Evolutionary conservation across 2,329 filamentous ascomycete genomes (phyloP).

Genomic region (Trichoderma sp.): DNA sequence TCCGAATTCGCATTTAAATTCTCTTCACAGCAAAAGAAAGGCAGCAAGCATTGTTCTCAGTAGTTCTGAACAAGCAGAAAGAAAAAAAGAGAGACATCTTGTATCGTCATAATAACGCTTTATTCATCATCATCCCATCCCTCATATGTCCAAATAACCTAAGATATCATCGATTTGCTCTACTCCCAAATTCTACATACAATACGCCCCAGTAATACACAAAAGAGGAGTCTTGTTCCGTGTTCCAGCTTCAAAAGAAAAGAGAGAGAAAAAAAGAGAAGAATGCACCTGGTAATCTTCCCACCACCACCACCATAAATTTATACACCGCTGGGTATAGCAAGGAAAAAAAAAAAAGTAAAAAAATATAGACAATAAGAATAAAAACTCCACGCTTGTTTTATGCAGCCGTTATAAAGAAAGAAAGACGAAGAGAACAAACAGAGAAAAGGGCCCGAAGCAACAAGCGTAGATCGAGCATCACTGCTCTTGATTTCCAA

Average conservation of each 20-base stretch:
- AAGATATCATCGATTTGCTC: neutral
- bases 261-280: neutral
- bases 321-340: constrained; percentile 4
- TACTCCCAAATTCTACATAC: neutral
- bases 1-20: neutral
- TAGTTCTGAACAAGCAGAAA: neutral
- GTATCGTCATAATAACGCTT: neutral
- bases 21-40: neutral
- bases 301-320: neutral
- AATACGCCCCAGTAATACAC: constrained; percentile 4
- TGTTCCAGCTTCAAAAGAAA: neutral
- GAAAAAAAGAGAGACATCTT: neutral
- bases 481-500: neutral
- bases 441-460: neutral
- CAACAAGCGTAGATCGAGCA: neutral
- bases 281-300: neutral
- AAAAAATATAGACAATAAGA: neutral
- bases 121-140: constrained; percentile 8
- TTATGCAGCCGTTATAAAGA: constrained; percentile 19
- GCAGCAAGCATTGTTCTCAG: neutral
- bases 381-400: constrained; percentile 23
- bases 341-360: neutral
- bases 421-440: neutral
- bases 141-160: neutral
- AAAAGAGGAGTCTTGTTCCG: constrained; percentile 10